These are phyloP conservation scores for Diplosphaera chodatii DNA, from an alignment of 139 green algal species.

Conservation along the genomic window DNA sequence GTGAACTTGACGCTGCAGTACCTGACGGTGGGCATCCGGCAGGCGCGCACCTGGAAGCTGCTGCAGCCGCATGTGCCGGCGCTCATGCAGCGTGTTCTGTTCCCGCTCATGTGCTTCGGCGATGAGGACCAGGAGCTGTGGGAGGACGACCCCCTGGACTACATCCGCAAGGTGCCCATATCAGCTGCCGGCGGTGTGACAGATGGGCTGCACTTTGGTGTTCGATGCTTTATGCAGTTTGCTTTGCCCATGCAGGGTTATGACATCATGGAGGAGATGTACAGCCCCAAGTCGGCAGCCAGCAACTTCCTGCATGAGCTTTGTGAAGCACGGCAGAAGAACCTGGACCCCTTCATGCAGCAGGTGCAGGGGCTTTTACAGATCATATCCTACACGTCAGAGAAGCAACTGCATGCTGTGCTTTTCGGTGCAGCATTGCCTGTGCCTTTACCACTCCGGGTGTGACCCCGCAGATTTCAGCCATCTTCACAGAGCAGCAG, in stretches of 20 bases:
- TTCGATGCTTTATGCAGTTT: too few species aligned
- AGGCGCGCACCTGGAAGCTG: constrained; percentile 56
- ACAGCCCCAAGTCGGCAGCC: constrained; percentile 79
- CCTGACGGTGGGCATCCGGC: constrained; percentile 38
- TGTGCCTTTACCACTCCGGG: too few species aligned
- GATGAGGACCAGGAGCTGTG: constrained; percentile 86
- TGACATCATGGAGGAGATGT: constrained; percentile 98
- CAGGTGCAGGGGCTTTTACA: constrained; percentile 32
- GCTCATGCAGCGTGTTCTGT: constrained; percentile 64
- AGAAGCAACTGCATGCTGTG: too few species aligned
- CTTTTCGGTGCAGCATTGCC: too few species aligned
- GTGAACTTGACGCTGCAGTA: constrained; percentile 82
- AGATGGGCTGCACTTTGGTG: too few species aligned
- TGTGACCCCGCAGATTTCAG: background rate
- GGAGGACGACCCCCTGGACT: constrained; percentile 94
- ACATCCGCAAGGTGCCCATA: constrained; percentile 78
- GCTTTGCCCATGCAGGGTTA: constrained; percentile 59
- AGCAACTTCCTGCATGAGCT: constrained; percentile 85
- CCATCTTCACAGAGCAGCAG: background rate
- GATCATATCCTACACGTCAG: too few species aligned
- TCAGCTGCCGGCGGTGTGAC: too few species aligned
- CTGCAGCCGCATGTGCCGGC: constrained; percentile 68
- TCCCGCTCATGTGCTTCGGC: constrained; percentile 89
- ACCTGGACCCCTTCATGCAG: constrained; percentile 64
- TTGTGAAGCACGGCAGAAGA: constrained; percentile 50